A percentile compares a stretch with the other conserved stretches of the same genome.
phyloP scores from a whole-genome alignment of 805 yeast species.

The Kazachstania africana region DNA sequence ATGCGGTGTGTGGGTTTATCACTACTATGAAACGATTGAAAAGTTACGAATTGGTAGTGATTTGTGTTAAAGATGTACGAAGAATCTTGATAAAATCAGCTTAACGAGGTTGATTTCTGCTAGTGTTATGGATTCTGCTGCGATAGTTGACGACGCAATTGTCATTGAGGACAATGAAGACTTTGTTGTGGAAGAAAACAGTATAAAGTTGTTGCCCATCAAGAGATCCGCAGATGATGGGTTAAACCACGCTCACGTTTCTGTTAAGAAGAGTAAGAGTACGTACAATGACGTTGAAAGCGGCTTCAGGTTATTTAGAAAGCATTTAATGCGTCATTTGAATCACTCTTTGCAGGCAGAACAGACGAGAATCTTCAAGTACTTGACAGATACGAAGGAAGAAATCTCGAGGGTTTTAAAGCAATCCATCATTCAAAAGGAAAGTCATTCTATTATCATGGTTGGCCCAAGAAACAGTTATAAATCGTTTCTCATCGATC shows the following conservation, averaged over 20 bases:
- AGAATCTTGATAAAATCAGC: too few species aligned
- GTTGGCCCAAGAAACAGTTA: conserved; percentile 78
- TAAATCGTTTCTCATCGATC: conserved; percentile 51
- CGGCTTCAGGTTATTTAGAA: conserved; percentile 11
- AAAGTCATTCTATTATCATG: conserved; percentile 71
- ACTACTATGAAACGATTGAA: too few species aligned
- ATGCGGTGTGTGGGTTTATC: too few species aligned
- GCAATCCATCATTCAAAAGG: conserved; percentile 52
- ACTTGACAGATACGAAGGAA: conserved; percentile 14
- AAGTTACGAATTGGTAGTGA: too few species aligned
- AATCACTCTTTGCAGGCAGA: conserved; percentile 13
- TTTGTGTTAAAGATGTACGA: too few species aligned
- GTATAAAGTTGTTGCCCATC: too few species aligned
- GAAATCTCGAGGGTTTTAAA: conserved; percentile 50
- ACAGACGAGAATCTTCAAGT: conserved; percentile 11
- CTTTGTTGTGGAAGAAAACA: too few species aligned
- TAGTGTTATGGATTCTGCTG: too few species aligned
- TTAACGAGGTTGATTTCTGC: too few species aligned
- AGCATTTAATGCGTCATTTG: conserved; percentile 12
- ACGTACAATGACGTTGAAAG: conserved; percentile 2
- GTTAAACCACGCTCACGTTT: not conserved
- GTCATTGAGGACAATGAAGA: too few species aligned
- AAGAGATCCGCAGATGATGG: conserved; percentile 2
- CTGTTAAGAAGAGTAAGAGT: not conserved
- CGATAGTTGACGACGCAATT: too few species aligned